Percentiles rank a stretch among this genome's conserved stretches.
These are phyloP conservation scores for Bruguiera sexangula DNA, from an alignment of 345 rosid species.

Conservation along the genomic window DNA sequence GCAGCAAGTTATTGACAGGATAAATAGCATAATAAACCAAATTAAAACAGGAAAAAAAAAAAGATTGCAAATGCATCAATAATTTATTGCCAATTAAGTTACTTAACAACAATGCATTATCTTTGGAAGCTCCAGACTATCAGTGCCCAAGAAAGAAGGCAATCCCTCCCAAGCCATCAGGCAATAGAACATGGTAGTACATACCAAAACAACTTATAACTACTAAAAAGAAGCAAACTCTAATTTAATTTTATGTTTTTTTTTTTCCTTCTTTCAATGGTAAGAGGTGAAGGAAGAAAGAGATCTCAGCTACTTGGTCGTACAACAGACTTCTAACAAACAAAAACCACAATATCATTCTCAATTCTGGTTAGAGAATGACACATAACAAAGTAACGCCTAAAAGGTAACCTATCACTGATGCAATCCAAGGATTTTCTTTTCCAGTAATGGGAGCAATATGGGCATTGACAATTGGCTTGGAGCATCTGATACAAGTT, in stretches of 20 bases:
- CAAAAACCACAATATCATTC: not conserved
- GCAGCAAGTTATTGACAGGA: conserved; percentile 9
- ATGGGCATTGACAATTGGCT: not conserved
- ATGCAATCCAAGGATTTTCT: not conserved
- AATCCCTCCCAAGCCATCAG: too few relatives aligned
- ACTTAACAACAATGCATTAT: too few relatives aligned
- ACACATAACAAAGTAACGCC: too few relatives aligned
- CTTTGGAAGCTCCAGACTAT: too few relatives aligned
- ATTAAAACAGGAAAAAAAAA: not conserved
- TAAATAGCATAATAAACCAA: not conserved
- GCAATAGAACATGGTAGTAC: not conserved
- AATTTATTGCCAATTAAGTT: too few relatives aligned
- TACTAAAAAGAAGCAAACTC: not conserved
- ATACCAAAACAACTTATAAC: not conserved
- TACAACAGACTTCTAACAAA: not conserved
- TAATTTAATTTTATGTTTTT: not conserved
- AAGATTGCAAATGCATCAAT: not conserved
- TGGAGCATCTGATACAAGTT: not conserved
- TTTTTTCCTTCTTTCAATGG: too few relatives aligned
- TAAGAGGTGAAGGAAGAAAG: too few relatives aligned
- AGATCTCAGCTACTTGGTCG: not conserved
- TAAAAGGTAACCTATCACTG: not conserved
- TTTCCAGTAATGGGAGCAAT: too few relatives aligned
- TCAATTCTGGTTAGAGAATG: not conserved
- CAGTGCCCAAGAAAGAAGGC: not conserved